Evolutionary conservation across 202 grass and related monocot species (phyloP), one percentile per base, ranked within the genome.

Genomic region (Saccharum hybrid): DNA sequence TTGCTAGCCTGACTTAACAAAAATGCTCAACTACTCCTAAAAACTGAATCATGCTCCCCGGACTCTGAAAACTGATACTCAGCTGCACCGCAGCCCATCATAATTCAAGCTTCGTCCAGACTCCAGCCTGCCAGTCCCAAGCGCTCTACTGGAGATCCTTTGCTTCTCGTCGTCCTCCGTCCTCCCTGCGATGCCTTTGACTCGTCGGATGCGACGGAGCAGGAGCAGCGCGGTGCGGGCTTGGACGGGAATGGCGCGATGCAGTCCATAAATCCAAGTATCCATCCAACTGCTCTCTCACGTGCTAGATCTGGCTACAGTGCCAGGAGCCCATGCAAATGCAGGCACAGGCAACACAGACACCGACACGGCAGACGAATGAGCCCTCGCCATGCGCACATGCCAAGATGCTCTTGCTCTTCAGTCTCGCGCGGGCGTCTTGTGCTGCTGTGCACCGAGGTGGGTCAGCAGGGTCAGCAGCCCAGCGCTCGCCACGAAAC

Each of bases 321-420:
- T 34, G 5, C 23, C 65, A 71, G 52, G 13, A 9, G 12, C 45
- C 21, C 30, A 57, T 49, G 83, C 39, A 63, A 30, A 57, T 49
- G 83, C 39, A 63, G 40, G 34, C 40, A 69, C 15, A 52, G 49
- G 49, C 51, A 54, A 46, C 43, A 67, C 82, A 46, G 7, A 13
- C 61, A 67, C 82, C 36, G 7, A 13, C 61, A 42, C 48, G 34
- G n/a, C 7, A 56, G 61, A 60, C 5, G 22, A 30, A 69, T 46
- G 31, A 19, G 8, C 65, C 13, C 30, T 18, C 6, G 26, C 38
- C 30, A 49, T 28, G 39, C 42, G 54, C 87, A 64, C 64, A 82
- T 82, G 85, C 39, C 36, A 78, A 74, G 75, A 84, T 84, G 83
- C 66, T 80, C 63, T 38, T 28, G 56, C 10, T 21, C 48, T 2